Conservation (phyloP, 2,329 filamentous ascomycete genomes). For the Rutstroemia sp. region DNA sequence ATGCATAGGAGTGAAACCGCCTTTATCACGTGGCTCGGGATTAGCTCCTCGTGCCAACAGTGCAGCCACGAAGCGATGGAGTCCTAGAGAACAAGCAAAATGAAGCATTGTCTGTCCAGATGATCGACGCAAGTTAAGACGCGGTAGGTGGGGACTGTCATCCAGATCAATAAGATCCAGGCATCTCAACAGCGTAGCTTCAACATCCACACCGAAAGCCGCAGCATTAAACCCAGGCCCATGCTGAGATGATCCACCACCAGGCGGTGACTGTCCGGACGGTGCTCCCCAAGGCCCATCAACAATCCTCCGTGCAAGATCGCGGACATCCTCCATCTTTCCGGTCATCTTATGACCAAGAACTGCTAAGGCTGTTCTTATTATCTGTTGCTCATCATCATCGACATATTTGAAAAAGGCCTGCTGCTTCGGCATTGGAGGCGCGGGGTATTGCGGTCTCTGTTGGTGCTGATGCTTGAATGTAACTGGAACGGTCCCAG, state of each 20-base stretch:
- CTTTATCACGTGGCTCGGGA: slow-evolving; percentile 65
- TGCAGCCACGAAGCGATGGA: slow-evolving; percentile 68
- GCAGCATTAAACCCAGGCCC: slow-evolving; percentile 35
- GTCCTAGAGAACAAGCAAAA: slow-evolving; percentile 66
- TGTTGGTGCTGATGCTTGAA: slow-evolving; percentile 46
- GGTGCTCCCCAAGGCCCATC: slow-evolving; percentile 43
- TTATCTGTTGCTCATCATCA: slow-evolving; percentile 60
- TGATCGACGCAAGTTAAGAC: slow-evolving; percentile 55
- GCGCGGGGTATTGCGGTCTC: slow-evolving; percentile 34
- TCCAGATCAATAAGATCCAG: slow-evolving; percentile 75
- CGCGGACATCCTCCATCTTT: slow-evolving; percentile 51
- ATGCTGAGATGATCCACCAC: slow-evolving; percentile 36
- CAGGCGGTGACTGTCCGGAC: slow-evolving; percentile 34
- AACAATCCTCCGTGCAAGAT: slow-evolving; percentile 55
- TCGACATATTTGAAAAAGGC: slow-evolving; percentile 67
- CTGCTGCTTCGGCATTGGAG: slow-evolving; percentile 41
- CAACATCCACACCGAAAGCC: slow-evolving; percentile 28
- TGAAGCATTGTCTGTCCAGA: slow-evolving; percentile 79
- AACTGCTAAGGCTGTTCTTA: slow-evolving; percentile 59
- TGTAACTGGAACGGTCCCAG: slow-evolving; percentile 52
- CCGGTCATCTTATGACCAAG: slow-evolving; percentile 58
- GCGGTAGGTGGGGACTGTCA: slow-evolving; percentile 60
- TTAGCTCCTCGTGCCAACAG: slow-evolving; percentile 72
- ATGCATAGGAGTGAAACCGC: slow-evolving; percentile 76
- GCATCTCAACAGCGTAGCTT: slow-evolving; percentile 53